Conservation (phyloP, 2,329 filamentous ascomycete genomes). For the Blastomyces parvus region DNA sequence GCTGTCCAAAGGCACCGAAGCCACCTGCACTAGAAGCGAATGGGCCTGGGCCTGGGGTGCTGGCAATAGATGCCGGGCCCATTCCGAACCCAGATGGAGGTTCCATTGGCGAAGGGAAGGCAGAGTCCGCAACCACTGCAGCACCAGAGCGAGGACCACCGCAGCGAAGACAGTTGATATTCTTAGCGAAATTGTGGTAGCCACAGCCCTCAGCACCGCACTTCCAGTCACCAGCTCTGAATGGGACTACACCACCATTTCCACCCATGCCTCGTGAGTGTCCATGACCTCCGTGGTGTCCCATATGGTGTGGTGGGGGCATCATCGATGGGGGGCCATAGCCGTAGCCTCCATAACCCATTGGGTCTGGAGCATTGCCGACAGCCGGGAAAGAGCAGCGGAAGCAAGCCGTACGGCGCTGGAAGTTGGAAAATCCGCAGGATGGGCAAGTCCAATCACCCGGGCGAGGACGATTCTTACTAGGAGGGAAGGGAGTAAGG, state of each 20-base stretch:
- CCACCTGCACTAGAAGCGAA: conserved; percentile 60
- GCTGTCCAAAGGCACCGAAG: conserved; percentile 62
- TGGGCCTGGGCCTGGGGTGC: conserved; percentile 60
- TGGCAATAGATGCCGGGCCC: conserved; percentile 75
- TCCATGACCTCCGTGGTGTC: conserved; percentile 47
- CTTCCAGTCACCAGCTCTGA: conserved; percentile 98
- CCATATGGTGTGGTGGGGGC: conserved; percentile 66
- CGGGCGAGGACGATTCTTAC: conserved; percentile 93
- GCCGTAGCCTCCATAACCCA: conserved; percentile 54
- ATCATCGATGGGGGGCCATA: conserved; percentile 67
- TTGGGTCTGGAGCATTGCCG: conserved; percentile 65
- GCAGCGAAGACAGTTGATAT: conserved; percentile 92
- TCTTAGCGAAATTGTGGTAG: conserved; percentile 99
- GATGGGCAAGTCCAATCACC: conserved; percentile 99
- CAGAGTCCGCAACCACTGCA: conserved; percentile 87
- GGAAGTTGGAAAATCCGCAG: conserved; percentile 98
- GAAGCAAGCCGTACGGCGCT: conserved; percentile 96
- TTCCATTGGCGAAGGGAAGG: conserved; percentile 85
- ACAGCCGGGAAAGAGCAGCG: conserved; percentile 98
- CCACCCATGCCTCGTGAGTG: conserved; percentile 59
- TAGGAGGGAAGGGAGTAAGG: conserved; percentile 91
- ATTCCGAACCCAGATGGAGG: conserved; percentile 72
- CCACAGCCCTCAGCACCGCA: conserved; percentile 94
- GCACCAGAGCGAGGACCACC: conserved; percentile 90
- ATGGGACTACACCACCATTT: conserved; percentile 77